A percentile compares a stretch with the other conserved stretches of the same genome.
These are phyloP conservation scores for Lolium perenne DNA, from an alignment of 176 grass and related monocot genomes.

Conservation along the genomic window DNA sequence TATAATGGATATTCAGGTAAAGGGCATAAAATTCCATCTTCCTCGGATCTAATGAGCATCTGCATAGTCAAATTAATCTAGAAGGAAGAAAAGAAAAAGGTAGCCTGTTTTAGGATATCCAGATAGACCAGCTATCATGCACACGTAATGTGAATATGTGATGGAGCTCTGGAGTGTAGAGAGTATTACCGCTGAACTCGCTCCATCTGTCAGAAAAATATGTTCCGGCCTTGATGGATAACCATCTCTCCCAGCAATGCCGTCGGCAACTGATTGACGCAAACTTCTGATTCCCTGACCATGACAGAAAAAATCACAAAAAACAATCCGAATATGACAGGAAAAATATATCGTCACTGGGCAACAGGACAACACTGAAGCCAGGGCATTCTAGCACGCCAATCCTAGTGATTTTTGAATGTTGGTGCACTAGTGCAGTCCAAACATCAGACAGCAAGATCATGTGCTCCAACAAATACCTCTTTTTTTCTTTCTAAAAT, in stretches of 20 bases:
- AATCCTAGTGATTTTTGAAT: no score
- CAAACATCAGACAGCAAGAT: no score
- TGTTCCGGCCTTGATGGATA: constrained; percentile 58
- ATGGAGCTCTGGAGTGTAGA: no score
- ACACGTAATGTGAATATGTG: no score
- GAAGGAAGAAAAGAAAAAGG: neutral
- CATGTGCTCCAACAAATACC: neutral
- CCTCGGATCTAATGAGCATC: constrained; percentile 69
- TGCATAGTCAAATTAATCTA: constrained; percentile 81
- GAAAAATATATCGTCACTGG: neutral
- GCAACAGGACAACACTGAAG: neutral
- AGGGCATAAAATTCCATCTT: constrained; percentile 78
- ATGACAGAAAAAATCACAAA: neutral
- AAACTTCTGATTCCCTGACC: constrained; percentile 59
- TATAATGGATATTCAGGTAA: constrained; percentile 82
- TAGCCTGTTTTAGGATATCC: neutral
- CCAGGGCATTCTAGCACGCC: neutral
- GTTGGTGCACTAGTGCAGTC: no score
- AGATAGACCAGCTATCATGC: no score
- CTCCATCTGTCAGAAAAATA: constrained; percentile 83
- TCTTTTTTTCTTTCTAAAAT: no score
- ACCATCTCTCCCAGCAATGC: constrained; percentile 68
- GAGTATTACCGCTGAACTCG: constrained; percentile 60
- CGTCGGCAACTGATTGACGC: constrained; percentile 63
- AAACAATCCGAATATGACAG: neutral